Percentiles rank a stretch among this genome's conserved stretches.
Conservation (phyloP, 1,284 basidiomycete genomes). For the Boletus sp. region DNA sequence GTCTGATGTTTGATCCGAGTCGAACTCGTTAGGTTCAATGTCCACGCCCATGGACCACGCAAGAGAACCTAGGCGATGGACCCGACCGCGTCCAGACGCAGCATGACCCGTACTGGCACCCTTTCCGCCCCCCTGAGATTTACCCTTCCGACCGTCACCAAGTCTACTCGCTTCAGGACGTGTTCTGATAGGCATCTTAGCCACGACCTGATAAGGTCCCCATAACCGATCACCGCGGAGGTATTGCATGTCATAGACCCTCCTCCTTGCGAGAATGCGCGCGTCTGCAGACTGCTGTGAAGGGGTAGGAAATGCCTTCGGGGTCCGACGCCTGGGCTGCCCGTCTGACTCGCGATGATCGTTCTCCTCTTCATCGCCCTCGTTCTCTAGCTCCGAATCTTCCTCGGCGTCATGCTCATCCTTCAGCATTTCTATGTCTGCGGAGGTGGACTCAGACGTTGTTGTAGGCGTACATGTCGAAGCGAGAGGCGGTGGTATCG, state of each 20-base stretch:
- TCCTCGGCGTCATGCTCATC: neutral
- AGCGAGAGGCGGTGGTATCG: constrained; percentile 18
- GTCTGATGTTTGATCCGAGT: constrained; percentile 15
- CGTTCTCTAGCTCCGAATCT: neutral
- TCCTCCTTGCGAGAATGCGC: constrained; percentile 39
- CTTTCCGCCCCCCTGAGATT: neutral
- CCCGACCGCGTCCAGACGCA: neutral
- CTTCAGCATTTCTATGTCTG: neutral
- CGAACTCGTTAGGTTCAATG: constrained; percentile 9
- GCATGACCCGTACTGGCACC: neutral
- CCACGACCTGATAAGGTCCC: constrained; percentile 43
- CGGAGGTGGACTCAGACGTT: neutral
- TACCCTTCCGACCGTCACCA: neutral
- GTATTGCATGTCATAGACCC: constrained; percentile 47
- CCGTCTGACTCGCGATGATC: neutral
- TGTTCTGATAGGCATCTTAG: constrained; percentile 1
- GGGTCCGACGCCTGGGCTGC: neutral
- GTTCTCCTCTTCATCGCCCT: neutral
- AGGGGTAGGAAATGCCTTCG: constrained; percentile 10
- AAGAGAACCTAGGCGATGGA: constrained; percentile 10
- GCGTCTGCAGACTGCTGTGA: constrained; percentile 33
- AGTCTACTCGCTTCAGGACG: neutral
- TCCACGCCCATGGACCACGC: constrained; percentile 18
- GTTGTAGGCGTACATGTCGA: neutral
- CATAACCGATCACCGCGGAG: constrained; percentile 40